Percentiles rank a stretch among this genome's conserved stretches.
These are phyloP conservation scores for Phialophora verrucosa DNA, from an alignment of 2,329 filamentous ascomycete genomes.

Conservation along the genomic window DNA sequence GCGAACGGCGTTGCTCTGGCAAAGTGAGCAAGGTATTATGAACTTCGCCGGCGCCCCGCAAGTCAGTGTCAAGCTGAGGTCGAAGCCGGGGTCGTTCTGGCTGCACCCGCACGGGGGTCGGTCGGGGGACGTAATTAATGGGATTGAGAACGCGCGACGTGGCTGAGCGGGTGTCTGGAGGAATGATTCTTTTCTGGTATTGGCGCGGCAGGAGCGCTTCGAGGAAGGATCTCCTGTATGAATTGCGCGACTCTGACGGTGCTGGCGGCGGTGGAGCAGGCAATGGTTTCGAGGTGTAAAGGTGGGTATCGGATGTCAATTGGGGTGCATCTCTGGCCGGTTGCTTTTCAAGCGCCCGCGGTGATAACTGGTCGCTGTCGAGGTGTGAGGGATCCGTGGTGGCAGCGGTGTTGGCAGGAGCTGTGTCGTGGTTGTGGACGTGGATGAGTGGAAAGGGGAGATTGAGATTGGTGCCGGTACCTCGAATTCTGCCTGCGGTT, in stretches of 20 bases:
- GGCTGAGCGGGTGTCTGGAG: constrained; percentile 42
- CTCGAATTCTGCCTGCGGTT: constrained; percentile 11
- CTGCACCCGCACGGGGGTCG: constrained; percentile 54
- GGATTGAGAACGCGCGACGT: constrained; percentile 65
- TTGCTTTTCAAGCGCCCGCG: constrained; percentile 48
- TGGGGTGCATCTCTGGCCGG: constrained; percentile 36
- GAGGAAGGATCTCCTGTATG: constrained; percentile 38
- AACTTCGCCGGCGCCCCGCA: constrained; percentile 56
- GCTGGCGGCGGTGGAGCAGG: constrained; percentile 27
- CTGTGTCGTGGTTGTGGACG: neutral
- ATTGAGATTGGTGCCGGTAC: neutral
- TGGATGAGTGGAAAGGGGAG: constrained; percentile 18
- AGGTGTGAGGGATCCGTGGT: constrained; percentile 36
- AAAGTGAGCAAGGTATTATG: constrained; percentile 58
- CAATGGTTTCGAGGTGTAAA: constrained; percentile 24
- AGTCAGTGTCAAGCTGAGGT: constrained; percentile 31
- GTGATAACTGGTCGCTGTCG: constrained; percentile 42
- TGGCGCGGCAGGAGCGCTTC: constrained; percentile 37
- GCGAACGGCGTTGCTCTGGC: constrained; percentile 61
- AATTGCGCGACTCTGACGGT: constrained; percentile 41
- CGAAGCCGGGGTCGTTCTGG: constrained; percentile 38
- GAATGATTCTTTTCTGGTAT: constrained; percentile 33
- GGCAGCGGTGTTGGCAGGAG: constrained; percentile 13
- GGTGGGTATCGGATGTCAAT: constrained; percentile 17
- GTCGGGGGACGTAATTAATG: constrained; percentile 64